phyloP scores from a whole-genome alignment of 495 filamentous ascomycete species.

The Rhizodiscina lignyota region DNA sequence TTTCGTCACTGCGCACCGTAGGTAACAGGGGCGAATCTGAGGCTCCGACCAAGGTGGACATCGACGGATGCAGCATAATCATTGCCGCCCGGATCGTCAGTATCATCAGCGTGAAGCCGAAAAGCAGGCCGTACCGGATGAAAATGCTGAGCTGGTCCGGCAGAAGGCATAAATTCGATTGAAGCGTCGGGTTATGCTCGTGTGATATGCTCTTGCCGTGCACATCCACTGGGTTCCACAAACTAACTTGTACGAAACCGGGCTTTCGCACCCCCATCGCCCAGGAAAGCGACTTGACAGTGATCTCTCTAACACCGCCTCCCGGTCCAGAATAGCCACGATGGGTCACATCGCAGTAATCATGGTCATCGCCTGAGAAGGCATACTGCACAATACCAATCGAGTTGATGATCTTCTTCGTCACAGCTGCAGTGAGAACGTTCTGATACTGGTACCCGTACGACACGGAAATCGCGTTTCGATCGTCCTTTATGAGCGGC shows the following conservation, averaged over 20 bases:
- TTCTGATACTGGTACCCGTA: slow-evolving; percentile 95
- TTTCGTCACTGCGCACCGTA: slow-evolving; percentile 4
- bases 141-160: slow-evolving; percentile 77
- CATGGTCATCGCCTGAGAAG: slow-evolving; percentile 95
- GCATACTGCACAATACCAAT: slow-evolving; percentile 52
- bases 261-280: slow-evolving; percentile 91
- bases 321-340: slow-evolving; percentile 21
- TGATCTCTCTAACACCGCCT: slow-evolving; percentile 65
- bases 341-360: slow-evolving; percentile 86
- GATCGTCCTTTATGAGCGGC: slow-evolving; percentile 48
- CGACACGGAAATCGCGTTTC: slow-evolving; percentile 55
- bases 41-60: background rate
- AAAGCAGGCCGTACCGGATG: slow-evolving; percentile 51
- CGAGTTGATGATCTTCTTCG: slow-evolving; percentile 30
- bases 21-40: slow-evolving; percentile 7
- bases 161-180: slow-evolving; percentile 81
- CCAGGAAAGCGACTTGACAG: slow-evolving; percentile 85
- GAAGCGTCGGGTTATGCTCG: slow-evolving; percentile 36
- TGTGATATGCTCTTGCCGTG: slow-evolving; percentile 34
- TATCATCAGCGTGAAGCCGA: slow-evolving; percentile 38
- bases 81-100: slow-evolving; percentile 46
- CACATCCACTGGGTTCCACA: slow-evolving; percentile 76
- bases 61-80: slow-evolving; percentile 10
- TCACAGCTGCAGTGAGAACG: slow-evolving; percentile 60
- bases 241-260: slow-evolving; percentile 71